Conservation (phyloP, 129 eudicot genomes). For the Centrapalus pauciflorus region DNA sequence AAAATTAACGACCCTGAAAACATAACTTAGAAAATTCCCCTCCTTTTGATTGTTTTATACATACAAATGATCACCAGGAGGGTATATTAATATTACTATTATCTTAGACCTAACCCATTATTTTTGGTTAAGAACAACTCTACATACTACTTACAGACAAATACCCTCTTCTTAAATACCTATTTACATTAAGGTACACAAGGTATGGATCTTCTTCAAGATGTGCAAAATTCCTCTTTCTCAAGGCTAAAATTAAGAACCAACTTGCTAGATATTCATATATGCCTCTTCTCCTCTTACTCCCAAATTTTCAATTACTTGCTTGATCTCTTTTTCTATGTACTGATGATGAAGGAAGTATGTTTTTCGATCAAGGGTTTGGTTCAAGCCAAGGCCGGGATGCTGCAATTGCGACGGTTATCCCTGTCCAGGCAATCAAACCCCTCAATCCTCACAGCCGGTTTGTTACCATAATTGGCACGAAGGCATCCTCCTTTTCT, state of each 20-base stretch:
- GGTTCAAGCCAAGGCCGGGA: conserved; percentile 77
- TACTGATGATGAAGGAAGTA: conserved; percentile 20
- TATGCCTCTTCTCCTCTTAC: background rate
- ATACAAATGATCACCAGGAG: conserved; percentile 48
- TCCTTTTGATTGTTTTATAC: conserved; percentile 31
- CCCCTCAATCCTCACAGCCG: conserved; percentile 88
- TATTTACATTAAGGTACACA: conserved; percentile 25
- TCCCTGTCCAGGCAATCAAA: conserved; percentile 91
- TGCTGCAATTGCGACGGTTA: conserved; percentile 75
- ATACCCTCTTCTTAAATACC: conserved; percentile 27
- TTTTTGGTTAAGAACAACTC: conserved; percentile 28
- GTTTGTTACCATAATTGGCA: conserved; percentile 72
- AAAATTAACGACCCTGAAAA: conserved; percentile 21
- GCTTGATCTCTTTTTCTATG: conserved; percentile 23
- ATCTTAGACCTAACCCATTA: conserved; percentile 22
- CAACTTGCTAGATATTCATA: conserved; percentile 4
- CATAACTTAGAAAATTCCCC: conserved; percentile 29
- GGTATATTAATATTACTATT: no score
- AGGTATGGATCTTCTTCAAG: conserved; percentile 24
- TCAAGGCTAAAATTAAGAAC: conserved; percentile 16
- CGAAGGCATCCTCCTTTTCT: conserved; percentile 61
- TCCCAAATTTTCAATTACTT: background rate
- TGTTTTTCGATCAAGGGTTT: conserved; percentile 2
- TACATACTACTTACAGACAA: conserved; percentile 20
- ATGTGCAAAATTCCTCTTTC: conserved; percentile 35